phyloP scores from a whole-genome alignment of 1,284 basidiomycete genomes.

The Athelia psychrophila region DNA sequence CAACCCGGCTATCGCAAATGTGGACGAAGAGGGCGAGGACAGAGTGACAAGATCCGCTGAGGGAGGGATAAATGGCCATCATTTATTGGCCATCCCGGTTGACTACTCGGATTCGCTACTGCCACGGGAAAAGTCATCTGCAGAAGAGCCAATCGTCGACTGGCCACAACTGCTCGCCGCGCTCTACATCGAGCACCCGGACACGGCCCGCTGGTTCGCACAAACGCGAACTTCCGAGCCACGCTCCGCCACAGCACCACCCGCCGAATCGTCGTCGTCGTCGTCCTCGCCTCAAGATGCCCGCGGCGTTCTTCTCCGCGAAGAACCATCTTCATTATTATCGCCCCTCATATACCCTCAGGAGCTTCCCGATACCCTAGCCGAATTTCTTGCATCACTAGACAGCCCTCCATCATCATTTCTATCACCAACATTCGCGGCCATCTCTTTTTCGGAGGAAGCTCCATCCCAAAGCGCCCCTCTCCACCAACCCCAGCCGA shows the following conservation, averaged over 20 bases:
- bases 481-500: not conserved
- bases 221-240: too few relatives aligned
- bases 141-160: not conserved
- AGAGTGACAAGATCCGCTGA: not conserved
- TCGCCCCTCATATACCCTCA: not conserved
- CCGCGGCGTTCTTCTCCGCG: not conserved
- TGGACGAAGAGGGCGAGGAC: not conserved
- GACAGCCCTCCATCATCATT: not conserved
- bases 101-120: not conserved
- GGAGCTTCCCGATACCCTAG: not conserved
- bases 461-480: not conserved
- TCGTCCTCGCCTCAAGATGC: not conserved
- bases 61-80: not conserved
- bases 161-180: constrained; percentile 1
- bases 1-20: not conserved
- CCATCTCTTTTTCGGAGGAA: not conserved
- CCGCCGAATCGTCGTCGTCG: too few relatives aligned
- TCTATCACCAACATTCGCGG: not conserved
- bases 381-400: not conserved
- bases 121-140: not conserved
- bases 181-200: not conserved
- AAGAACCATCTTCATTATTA: not conserved
- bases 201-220: not conserved
- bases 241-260: not conserved
- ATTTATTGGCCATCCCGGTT: not conserved